Percentiles rank a stretch among this genome's conserved stretches.
phyloP scores from a whole-genome alignment of 768 basidiomycete species.

The Auricularia sp. region DNA sequence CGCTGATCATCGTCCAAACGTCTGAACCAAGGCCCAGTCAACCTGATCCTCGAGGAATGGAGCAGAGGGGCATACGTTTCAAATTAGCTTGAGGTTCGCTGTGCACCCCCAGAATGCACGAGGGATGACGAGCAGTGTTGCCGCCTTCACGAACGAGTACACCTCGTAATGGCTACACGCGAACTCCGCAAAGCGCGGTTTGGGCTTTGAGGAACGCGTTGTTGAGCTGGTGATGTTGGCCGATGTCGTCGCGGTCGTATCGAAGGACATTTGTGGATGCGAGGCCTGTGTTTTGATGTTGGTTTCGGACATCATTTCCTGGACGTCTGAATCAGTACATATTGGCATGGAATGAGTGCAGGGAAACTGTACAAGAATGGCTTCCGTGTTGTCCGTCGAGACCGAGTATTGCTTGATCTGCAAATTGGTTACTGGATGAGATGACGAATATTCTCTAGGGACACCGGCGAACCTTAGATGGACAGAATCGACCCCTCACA shows the following conservation, averaged over 20 bases:
- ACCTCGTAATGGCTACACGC: constrained; percentile 58
- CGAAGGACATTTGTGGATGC: constrained; percentile 32
- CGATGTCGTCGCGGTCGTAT: constrained; percentile 41
- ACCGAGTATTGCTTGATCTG: constrained; percentile 1
- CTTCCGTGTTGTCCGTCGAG: constrained; percentile 19
- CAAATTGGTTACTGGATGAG: neutral
- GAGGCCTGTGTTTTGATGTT: constrained; percentile 45
- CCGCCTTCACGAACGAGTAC: constrained; percentile 48
- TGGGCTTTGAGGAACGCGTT: constrained; percentile 32
- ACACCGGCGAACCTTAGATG: constrained; percentile 50
- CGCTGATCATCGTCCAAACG: constrained; percentile 60
- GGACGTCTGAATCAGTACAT: constrained; percentile 8
- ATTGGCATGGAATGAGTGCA: neutral
- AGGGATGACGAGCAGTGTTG: constrained; percentile 65
- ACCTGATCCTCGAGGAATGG: neutral
- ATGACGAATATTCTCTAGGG: neutral
- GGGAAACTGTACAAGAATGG: constrained; percentile 44
- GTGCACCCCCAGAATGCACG: constrained; percentile 68
- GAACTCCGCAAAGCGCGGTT: constrained; percentile 75
- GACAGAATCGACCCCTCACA: constrained; percentile 56
- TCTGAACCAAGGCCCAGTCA: constrained; percentile 30
- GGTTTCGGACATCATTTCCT: constrained; percentile 73
- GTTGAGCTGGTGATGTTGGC: constrained; percentile 22
- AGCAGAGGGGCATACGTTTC: constrained; percentile 32
- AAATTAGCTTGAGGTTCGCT: constrained; percentile 52